These are phyloP conservation scores for Aristolochia fimbriata DNA, from an alignment of 164 flowering plant genomes.

Conservation along the genomic window DNA sequence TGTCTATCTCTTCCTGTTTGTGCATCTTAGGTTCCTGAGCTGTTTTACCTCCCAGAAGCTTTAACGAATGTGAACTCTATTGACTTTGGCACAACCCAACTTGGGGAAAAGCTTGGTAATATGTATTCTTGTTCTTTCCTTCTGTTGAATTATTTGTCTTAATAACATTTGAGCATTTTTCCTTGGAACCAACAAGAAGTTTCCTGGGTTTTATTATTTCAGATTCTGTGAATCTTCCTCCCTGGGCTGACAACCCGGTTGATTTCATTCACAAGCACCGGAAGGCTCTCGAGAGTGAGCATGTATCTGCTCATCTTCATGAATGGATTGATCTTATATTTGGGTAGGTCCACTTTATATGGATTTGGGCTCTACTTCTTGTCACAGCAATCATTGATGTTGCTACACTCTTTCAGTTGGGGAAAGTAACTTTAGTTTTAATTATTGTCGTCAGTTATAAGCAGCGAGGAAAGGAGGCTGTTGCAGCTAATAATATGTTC, in stretches of 20 bases:
- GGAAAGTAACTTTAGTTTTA: not conserved
- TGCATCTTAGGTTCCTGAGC: slow-evolving; percentile 74
- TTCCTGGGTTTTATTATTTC: slow-evolving; percentile 1
- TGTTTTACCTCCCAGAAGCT: slow-evolving; percentile 90
- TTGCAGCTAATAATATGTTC: slow-evolving; percentile 84
- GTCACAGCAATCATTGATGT: not conserved
- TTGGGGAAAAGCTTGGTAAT: slow-evolving; percentile 85
- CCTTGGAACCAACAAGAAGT: not conserved
- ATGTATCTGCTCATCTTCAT: slow-evolving; percentile 93
- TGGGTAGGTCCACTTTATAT: slow-evolving; percentile 47
- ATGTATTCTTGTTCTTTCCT: slow-evolving; percentile 1
- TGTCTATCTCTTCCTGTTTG: not conserved
- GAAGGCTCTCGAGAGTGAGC: slow-evolving; percentile 96
- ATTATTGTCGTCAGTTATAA: slow-evolving; percentile 62
- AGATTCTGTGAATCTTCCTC: slow-evolving; percentile 88
- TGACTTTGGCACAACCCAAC: slow-evolving; percentile 95
- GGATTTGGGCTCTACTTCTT: not conserved
- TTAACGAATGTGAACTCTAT: slow-evolving; percentile 77
- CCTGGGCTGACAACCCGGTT: slow-evolving; percentile 85
- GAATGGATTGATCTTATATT: slow-evolving; percentile 98
- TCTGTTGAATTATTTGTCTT: too few relatives aligned
- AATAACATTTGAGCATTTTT: too few relatives aligned
- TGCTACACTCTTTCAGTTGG: not conserved
- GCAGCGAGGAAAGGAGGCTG: slow-evolving; percentile 97
- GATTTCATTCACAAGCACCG: slow-evolving; percentile 93